These are phyloP conservation scores for Samsoniella hepiali DNA, from an alignment of 2,329 filamentous ascomycete species.

Conservation along the genomic window DNA sequence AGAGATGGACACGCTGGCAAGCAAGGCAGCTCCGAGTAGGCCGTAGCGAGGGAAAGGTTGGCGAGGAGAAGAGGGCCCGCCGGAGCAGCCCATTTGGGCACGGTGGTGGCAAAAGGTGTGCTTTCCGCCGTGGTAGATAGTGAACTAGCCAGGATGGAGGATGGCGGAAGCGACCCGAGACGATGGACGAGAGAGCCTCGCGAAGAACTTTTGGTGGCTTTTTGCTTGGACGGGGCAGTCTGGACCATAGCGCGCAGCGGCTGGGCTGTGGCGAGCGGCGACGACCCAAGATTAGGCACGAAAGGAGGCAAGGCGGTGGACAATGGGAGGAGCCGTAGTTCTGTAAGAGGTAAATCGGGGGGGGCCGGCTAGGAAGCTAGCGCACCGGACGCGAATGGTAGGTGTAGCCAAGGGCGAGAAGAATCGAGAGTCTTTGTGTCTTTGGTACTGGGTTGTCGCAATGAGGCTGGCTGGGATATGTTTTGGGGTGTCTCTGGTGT, in stretches of 20 bases:
- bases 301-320: conserved; percentile 17
- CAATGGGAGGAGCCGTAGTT: conserved; percentile 9
- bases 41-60: background rate
- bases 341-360: conserved; percentile 7
- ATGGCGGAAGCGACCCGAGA: conserved; percentile 18
- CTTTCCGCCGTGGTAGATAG: background rate
- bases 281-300: conserved; percentile 18
- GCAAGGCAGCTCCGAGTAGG: background rate
- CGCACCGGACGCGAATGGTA: background rate
- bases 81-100: background rate
- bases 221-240: background rate
- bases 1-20: conserved; percentile 1
- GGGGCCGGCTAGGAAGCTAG: background rate
- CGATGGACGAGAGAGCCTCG: conserved; percentile 12
- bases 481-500: background rate
- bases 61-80: conserved; percentile 1
- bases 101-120: background rate
- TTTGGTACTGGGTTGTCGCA: background rate
- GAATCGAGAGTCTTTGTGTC: background rate
- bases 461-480: conserved; percentile 14
- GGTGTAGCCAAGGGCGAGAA: background rate
- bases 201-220: conserved; percentile 11
- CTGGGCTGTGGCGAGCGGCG: conserved; percentile 15
- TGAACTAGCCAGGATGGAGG: conserved; percentile 15
- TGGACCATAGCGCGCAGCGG: conserved; percentile 16